phyloP scores from a whole-genome alignment of 441 rosid genomes.

The Viola pubescens region DNA sequence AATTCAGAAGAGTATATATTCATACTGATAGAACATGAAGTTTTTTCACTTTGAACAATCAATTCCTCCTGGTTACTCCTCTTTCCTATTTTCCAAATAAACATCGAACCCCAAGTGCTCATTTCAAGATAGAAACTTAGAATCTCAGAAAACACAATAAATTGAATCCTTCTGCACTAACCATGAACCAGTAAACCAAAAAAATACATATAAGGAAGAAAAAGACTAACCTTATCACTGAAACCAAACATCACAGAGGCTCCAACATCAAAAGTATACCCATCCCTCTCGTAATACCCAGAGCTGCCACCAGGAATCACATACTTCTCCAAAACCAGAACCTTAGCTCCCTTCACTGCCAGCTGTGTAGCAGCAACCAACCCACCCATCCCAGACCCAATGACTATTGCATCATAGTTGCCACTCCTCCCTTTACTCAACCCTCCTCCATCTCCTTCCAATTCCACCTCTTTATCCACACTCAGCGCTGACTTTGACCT shows the following conservation, averaged over 20 bases:
- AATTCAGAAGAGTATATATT: too few relatives aligned
- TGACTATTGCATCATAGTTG: constrained; percentile 65
- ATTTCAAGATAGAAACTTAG: neutral
- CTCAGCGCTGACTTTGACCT: constrained; percentile 35
- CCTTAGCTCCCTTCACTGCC: constrained; percentile 82
- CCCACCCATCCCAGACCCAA: constrained; percentile 94
- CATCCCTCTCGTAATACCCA: constrained; percentile 79
- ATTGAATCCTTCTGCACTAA: neutral
- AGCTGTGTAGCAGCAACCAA: constrained; percentile 85
- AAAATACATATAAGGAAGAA: neutral
- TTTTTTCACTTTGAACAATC: neutral
- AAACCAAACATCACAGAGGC: constrained; percentile 98
- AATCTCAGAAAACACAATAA: neutral
- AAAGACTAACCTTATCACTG: constrained; percentile 73
- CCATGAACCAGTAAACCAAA: neutral
- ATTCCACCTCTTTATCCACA: constrained; percentile 26
- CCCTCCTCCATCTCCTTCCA: constrained; percentile 26
- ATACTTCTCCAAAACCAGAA: constrained; percentile 85
- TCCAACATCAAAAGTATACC: constrained; percentile 89
- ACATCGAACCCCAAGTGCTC: neutral
- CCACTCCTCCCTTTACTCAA: constrained; percentile 19
- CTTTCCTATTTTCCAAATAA: neutral
- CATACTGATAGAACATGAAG: neutral
- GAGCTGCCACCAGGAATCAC: constrained; percentile 98
- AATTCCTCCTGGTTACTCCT: too few relatives aligned